Evolutionary conservation across 2,329 filamentous ascomycete species (phyloP).

Genomic region (Biscogniauxia sp.): DNA sequence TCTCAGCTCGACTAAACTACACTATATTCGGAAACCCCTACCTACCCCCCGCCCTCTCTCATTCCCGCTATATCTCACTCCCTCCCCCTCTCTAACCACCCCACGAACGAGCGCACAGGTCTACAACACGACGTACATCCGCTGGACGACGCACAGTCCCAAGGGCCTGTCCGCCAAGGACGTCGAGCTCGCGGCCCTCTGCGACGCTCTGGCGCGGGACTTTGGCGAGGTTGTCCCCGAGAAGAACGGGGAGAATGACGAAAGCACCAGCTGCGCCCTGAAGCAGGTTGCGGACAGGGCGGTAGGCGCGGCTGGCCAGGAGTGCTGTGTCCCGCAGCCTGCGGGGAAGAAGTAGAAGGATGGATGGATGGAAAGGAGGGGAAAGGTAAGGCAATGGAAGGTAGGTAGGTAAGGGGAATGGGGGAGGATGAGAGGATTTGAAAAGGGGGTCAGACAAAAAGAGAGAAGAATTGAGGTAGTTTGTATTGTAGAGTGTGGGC

Average conservation of each 20-base stretch:
- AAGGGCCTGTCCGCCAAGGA: slow-evolving; percentile 64
- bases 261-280: slow-evolving; percentile 37
- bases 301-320: slow-evolving; percentile 41
- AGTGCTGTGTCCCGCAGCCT: slow-evolving; percentile 50
- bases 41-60: background rate
- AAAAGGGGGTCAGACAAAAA: no score
- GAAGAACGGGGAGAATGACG: background rate
- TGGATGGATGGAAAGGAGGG: no score
- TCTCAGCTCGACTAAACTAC: no score
- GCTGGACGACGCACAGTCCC: slow-evolving; percentile 72
- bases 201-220: slow-evolving; percentile 56
- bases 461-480: no score
- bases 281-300: slow-evolving; percentile 47
- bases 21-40: background rate
- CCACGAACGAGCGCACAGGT: slow-evolving; percentile 42
- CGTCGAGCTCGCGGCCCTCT: slow-evolving; percentile 58
- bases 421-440: no score
- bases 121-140: slow-evolving; percentile 67
- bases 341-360: background rate
- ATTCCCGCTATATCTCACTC: background rate
- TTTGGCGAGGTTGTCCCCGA: slow-evolving; percentile 51
- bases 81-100: background rate
- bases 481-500: no score
- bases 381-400: no score
- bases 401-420: no score